phyloP scores from a whole-genome alignment of 257 asterid species.

The Jacaranda mimosifolia region DNA sequence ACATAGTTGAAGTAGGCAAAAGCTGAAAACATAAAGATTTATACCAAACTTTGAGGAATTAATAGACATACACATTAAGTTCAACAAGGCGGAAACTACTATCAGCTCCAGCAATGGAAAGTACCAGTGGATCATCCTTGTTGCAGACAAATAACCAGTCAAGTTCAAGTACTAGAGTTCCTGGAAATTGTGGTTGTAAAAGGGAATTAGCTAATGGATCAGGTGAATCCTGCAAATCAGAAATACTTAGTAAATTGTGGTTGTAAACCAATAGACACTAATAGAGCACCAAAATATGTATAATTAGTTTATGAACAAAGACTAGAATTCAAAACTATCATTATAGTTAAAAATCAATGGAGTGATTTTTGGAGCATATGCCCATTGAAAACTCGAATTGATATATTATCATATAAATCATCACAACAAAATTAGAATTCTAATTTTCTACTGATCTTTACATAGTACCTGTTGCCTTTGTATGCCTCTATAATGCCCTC shows the following conservation, averaged over 20 bases:
- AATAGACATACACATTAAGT: conserved; percentile 73
- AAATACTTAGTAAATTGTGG: conserved; percentile 30
- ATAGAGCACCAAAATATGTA: no score
- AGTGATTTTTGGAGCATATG: no score
- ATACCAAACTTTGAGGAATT: conserved; percentile 36
- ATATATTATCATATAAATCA: no score
- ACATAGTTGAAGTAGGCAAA: conserved; percentile 34
- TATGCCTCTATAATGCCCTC: no score
- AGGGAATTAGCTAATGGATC: conserved; percentile 98
- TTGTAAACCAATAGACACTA: no score
- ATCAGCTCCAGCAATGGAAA: conserved; percentile 99
- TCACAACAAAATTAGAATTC: no score
- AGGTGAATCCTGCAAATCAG: conserved; percentile 81
- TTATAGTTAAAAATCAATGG: no score
- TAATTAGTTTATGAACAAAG: no score
- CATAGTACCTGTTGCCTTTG: no score
- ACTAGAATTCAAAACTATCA: no score
- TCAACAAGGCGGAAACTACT: conserved; percentile 98
- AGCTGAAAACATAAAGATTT: conserved; percentile 8
- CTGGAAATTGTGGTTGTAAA: conserved; percentile 97
- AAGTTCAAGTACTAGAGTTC: conserved; percentile 95
- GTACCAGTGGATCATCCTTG: conserved; percentile 87
- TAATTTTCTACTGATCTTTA: no score
- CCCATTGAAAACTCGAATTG: no score
- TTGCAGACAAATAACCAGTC: conserved; percentile 97